These are phyloP conservation scores for Cercophora samala DNA, from an alignment of 495 filamentous ascomycete genomes.

Conservation along the genomic window DNA sequence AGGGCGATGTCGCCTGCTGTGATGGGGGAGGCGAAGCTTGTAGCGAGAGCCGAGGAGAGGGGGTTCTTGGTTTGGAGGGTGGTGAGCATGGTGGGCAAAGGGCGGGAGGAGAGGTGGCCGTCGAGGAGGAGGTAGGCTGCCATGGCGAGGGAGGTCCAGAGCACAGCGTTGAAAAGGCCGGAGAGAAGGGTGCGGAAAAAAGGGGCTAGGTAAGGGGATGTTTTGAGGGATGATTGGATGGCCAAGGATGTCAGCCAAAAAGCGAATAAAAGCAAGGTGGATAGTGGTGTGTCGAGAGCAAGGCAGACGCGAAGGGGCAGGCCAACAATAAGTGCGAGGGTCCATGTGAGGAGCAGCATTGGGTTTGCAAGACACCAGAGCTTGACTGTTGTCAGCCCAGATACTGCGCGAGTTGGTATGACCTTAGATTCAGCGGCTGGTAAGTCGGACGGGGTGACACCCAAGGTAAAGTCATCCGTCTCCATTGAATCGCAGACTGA, in stretches of 20 bases:
- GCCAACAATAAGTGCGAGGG: conserved; percentile 26
- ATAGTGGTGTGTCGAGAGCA: conserved; percentile 31
- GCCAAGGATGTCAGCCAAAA: conserved; percentile 42
- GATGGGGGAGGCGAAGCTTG: conserved; percentile 26
- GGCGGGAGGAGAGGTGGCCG: conserved; percentile 22
- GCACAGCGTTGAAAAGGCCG: conserved; percentile 41
- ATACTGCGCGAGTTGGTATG: neutral
- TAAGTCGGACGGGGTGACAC: neutral
- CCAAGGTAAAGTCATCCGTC: conserved; percentile 8
- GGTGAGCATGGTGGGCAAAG: conserved; percentile 30
- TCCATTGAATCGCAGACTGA: conserved; percentile 13
- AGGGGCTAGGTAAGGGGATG: conserved; percentile 15
- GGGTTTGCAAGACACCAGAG: conserved; percentile 15
- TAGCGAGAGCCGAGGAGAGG: conserved; percentile 33
- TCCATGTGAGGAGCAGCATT: conserved; percentile 29
- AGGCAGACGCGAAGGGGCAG: conserved; percentile 30
- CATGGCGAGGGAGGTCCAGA: conserved; percentile 42
- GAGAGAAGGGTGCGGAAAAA: conserved; percentile 31
- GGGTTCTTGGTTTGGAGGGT: conserved; percentile 36
- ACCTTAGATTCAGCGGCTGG: neutral
- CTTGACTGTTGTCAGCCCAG: neutral
- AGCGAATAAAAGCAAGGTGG: conserved; percentile 37
- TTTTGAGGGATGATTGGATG: conserved; percentile 37
- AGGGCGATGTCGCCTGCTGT: conserved; percentile 45
- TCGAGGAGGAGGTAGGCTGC: conserved; percentile 42